Percentiles rank a stretch among this genome's conserved stretches.
phyloP scores from a whole-genome alignment of 148 eudicot species.

The Persicaria maculosa region DNA sequence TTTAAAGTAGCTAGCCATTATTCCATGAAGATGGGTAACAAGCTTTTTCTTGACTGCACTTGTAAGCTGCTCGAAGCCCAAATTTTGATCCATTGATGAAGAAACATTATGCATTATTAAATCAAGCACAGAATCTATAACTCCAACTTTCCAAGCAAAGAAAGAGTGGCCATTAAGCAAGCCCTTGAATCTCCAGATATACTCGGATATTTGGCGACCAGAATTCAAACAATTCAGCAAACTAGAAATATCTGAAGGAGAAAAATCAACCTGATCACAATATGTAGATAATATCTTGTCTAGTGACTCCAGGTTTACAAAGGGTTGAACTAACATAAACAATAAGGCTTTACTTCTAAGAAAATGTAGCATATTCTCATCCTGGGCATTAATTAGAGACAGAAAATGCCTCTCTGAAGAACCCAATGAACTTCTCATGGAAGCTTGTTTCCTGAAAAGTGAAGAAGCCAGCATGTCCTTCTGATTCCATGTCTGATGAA shows the following conservation, averaged over 20 bases:
- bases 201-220: slow-evolving; percentile 69
- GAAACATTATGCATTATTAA: slow-evolving; percentile 62
- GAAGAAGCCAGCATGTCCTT: slow-evolving; percentile 64
- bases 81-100: slow-evolving; percentile 57
- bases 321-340: slow-evolving; percentile 52
- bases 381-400: slow-evolving; percentile 46
- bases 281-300: slow-evolving; percentile 49
- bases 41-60: slow-evolving; percentile 66
- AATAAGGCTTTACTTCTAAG: slow-evolving; percentile 54
- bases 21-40: slow-evolving; percentile 55
- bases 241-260: slow-evolving; percentile 29
- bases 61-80: slow-evolving; percentile 81
- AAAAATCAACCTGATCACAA: slow-evolving; percentile 33
- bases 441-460: slow-evolving; percentile 58
- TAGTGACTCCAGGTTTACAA: slow-evolving; percentile 62
- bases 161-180: slow-evolving; percentile 49
- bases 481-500: slow-evolving; percentile 80
- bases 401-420: slow-evolving; percentile 60
- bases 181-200: slow-evolving; percentile 70
- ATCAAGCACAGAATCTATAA: slow-evolving; percentile 76
- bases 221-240: slow-evolving; percentile 45
- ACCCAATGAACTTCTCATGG: slow-evolving; percentile 39
- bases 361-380: slow-evolving; percentile 34
- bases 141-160: slow-evolving; percentile 83
- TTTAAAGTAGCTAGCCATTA: slow-evolving; percentile 54